Evolutionary conservation across 495 filamentous ascomycete genomes (phyloP).

Genomic region (Astrothelium macrocarpum): DNA sequence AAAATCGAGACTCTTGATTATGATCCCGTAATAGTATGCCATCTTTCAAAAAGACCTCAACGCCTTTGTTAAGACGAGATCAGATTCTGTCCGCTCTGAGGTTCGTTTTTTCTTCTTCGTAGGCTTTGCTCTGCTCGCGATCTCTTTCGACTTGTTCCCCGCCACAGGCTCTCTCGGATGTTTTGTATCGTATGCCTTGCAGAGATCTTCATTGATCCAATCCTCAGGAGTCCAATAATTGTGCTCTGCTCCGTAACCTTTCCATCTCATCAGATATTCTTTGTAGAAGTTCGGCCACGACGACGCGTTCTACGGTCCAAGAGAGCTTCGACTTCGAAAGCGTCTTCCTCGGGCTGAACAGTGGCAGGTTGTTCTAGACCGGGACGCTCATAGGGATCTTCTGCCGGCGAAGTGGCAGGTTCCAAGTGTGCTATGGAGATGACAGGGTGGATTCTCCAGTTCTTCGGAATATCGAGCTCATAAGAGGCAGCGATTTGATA

Average conservation of each 20-base stretch:
- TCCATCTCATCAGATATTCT: not conserved
- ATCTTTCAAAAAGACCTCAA: not conserved
- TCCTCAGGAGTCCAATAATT: not conserved
- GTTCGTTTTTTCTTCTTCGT: not conserved
- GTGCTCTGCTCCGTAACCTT: not conserved
- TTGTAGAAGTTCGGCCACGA: not conserved
- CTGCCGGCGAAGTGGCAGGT: slow-evolving; percentile 7
- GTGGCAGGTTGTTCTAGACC: not conserved
- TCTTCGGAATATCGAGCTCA: slow-evolving; percentile 13
- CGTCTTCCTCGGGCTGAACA: not conserved
- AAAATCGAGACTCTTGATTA: too few species aligned
- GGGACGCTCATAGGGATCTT: not conserved
- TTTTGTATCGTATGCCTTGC: not conserved
- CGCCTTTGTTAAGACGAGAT: not conserved
- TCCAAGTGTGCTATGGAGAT: slow-evolving; percentile 14
- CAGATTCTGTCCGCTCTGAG: not conserved
- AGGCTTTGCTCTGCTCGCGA: not conserved
- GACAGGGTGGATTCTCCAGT: slow-evolving; percentile 17
- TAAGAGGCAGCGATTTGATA: slow-evolving; percentile 7
- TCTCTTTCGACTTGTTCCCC: too few species aligned
- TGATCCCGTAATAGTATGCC: too few species aligned
- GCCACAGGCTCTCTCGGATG: too few species aligned
- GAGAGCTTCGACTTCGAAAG: not conserved
- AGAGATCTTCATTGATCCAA: not conserved
- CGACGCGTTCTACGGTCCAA: not conserved